Evolutionary conservation across 2,329 filamentous ascomycete genomes (phyloP), one percentile per base, ranked within the genome.

Genomic region (Botrytis sinoallii): DNA sequence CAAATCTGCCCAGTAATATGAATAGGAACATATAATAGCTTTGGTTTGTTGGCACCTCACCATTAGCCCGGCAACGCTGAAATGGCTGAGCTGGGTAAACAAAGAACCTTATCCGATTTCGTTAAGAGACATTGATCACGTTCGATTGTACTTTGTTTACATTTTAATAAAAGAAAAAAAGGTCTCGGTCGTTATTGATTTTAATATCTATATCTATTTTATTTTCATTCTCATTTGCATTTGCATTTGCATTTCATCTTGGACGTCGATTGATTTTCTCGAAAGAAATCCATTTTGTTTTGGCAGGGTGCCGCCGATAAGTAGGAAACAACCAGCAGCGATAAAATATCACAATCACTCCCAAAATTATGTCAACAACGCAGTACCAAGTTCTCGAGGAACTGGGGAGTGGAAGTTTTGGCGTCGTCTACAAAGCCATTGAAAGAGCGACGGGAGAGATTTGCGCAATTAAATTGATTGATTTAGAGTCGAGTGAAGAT

Each of bases 381-480:
- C 92, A 93, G 82, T 99, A 97, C 84, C 93, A 97, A 84, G 93
- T 98, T 82, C 88, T 98, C 80, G 95, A 98, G 86, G 96, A 98
- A 86, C 88, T 98, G 80, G 95, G 95, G 81, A 59, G 59, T 44
- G 95, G 95, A 74, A 98, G 95, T 83, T 99, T 99, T 83, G 96
- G 96, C 73, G 91, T 95, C 63, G 96, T 99, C 46, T 99, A 97
- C 88, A 98, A 98, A 83, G 96, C 94, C 69, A 95, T 98, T 80
- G 94, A 98, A 80, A 93, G 91, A 81, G 86, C 90, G 42, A 98
- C 95, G 1, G 95, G 95, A 77, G 94, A 98, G 80, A 92, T 95
- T 59, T 96, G 98, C 71, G 96, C 96, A 46, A 96, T 99, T 83
- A 99, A 99, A 84, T 94, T 97, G 94, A 98, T 99, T 83, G 96